Evolutionary conservation across 2,329 filamentous ascomycete species (phyloP).

Genomic region (Neopestalotiopsis clavispora): DNA sequence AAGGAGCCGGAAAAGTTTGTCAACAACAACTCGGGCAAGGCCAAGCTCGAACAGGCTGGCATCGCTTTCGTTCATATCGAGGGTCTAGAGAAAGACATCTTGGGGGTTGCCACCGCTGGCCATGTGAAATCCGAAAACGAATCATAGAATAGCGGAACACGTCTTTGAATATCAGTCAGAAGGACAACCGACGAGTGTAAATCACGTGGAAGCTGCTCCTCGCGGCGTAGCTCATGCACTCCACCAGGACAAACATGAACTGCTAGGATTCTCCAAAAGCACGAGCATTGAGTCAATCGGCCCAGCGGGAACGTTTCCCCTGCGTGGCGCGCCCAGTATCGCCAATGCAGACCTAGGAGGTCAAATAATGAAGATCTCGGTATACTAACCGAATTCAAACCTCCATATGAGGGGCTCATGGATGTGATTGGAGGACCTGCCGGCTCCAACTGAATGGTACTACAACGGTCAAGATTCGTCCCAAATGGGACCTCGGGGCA

Average conservation of each 20-base stretch:
- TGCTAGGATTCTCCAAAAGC: neutral
- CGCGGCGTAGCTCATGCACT: too few relatives aligned
- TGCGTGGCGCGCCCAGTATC: neutral
- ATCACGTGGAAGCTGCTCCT: neutral
- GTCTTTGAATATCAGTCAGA: neutral
- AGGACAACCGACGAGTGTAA: neutral
- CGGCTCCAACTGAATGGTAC: neutral
- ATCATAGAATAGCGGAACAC: constrained; percentile 4
- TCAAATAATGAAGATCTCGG: constrained; percentile 5
- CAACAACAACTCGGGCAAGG: constrained; percentile 75
- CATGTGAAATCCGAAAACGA: constrained; percentile 53
- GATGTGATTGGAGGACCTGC: constrained; percentile 13
- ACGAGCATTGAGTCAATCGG: neutral
- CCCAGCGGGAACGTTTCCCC: neutral
- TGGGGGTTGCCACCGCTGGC: constrained; percentile 82
- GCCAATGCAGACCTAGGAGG: neutral
- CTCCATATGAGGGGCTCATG: neutral
- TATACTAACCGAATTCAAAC: constrained; percentile 8
- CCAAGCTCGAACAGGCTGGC: constrained; percentile 72
- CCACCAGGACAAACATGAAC: neutral
- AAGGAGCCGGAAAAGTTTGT: constrained; percentile 92
- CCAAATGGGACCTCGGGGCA: neutral
- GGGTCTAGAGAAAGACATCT: constrained; percentile 81
- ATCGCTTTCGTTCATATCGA: constrained; percentile 74
- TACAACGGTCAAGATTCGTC: neutral